These are phyloP conservation scores for Panaeolus cyanescens DNA, from an alignment of 768 basidiomycete species.

Conservation along the genomic window DNA sequence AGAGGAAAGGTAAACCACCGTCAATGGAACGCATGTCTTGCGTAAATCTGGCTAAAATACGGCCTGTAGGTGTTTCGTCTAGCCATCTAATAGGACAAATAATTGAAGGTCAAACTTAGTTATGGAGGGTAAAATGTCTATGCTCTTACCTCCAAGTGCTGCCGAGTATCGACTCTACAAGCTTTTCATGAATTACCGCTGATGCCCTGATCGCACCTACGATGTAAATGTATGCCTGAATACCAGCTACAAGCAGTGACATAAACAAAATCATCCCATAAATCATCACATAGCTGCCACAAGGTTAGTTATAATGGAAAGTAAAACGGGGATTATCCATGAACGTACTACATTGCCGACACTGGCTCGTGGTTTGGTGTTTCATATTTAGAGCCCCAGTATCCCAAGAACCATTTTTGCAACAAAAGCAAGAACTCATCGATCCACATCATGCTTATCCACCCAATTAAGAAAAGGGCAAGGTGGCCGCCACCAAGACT, in stretches of 20 bases:
- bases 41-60: conserved; percentile 19
- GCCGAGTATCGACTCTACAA: conserved; percentile 15
- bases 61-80: conserved; percentile 18
- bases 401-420: conserved; percentile 45
- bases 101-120: not conserved
- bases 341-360: conserved; percentile 33
- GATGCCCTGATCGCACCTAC: conserved; percentile 38
- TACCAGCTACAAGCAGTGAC: not conserved
- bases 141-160: conserved; percentile 13
- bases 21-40: conserved; percentile 47
- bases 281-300: not conserved
- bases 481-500: conserved; percentile 36
- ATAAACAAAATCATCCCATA: not conserved
- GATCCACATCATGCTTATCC: not conserved
- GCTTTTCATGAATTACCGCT: conserved; percentile 4
- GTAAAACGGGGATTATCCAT: not conserved
- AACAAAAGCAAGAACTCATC: conserved; percentile 21
- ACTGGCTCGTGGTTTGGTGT: conserved; percentile 14
- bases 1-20: conserved; percentile 21
- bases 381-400: conserved; percentile 46
- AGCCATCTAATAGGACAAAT: conserved; percentile 13
- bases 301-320: not conserved
- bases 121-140: not conserved
- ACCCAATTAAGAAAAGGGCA: conserved; percentile 31
- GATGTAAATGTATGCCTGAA: not conserved